A percentile compares a stretch with the other conserved stretches of the same genome.
Evolutionary conservation across 768 basidiomycete genomes (phyloP).

Genomic region (Hypholoma fasciculare): DNA sequence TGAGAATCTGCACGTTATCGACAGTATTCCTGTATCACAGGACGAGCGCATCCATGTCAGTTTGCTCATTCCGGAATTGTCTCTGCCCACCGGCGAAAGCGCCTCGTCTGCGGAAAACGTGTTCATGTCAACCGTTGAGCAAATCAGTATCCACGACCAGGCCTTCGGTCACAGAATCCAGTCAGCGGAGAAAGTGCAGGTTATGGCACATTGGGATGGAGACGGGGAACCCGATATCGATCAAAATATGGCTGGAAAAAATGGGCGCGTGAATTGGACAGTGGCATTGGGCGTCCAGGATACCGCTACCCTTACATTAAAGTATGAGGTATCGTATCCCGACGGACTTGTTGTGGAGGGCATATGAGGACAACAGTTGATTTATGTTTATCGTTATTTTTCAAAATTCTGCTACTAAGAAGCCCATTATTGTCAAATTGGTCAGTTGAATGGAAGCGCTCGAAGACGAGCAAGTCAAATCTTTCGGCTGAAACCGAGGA

Average conservation of each 20-base stretch:
- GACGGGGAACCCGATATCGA: slow-evolving; percentile 30
- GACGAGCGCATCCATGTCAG: slow-evolving; percentile 29
- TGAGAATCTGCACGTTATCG: slow-evolving; percentile 32
- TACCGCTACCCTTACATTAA: slow-evolving; percentile 33
- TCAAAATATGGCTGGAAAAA: slow-evolving; percentile 25
- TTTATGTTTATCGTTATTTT: no score
- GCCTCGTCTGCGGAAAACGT: no score
- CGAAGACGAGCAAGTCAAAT: no score
- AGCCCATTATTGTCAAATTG: no score
- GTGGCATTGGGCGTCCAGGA: slow-evolving; percentile 29
- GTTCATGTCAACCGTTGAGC: no score
- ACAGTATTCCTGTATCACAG: slow-evolving; percentile 40
- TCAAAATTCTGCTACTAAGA: no score
- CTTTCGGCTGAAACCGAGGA: no score
- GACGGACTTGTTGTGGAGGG: slow-evolving; percentile 3
- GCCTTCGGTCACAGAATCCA: no score
- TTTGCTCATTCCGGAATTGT: not conserved
- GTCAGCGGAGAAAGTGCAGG: no score
- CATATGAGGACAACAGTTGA: not conserved
- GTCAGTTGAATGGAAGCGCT: no score
- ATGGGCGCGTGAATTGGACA: slow-evolving; percentile 34
- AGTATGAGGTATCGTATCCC: slow-evolving; percentile 37
- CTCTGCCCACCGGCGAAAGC: no score
- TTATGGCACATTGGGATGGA: slow-evolving; percentile 15
- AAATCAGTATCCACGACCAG: no score